These are phyloP conservation scores for Sporothrix schenckii DNA, from an alignment of 2,329 filamentous ascomycete species.

Conservation along the genomic window DNA sequence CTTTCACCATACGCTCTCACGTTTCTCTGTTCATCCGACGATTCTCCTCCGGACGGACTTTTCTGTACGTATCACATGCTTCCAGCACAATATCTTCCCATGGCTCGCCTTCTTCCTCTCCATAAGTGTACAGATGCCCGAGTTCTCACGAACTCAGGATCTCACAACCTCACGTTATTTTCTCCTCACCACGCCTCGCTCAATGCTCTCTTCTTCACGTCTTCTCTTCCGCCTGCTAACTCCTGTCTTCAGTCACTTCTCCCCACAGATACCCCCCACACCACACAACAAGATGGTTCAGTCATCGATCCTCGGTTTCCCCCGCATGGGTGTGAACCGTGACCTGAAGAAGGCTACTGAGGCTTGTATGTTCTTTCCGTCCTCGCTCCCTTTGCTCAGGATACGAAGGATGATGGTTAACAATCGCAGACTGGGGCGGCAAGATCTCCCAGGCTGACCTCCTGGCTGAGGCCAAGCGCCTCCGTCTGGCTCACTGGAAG, in stretches of 20 bases:
- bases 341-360: slow-evolving; percentile 99
- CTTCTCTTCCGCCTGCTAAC: slow-evolving; percentile 18
- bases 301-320: slow-evolving; percentile 91
- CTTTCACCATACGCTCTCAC: slow-evolving; percentile 23
- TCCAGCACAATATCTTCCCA: not conserved
- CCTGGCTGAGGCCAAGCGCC: slow-evolving; percentile 91
- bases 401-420: slow-evolving; percentile 11
- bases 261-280: slow-evolving; percentile 27
- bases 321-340: slow-evolving; percentile 96
- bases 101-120: not conserved
- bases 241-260: slow-evolving; percentile 21
- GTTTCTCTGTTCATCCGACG: slow-evolving; percentile 30
- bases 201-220: slow-evolving; percentile 2
- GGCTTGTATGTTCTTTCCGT: slow-evolving; percentile 66
- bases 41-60: slow-evolving; percentile 29
- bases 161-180: not conserved
- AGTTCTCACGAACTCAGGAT: too few species aligned
- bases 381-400: slow-evolving; percentile 13
- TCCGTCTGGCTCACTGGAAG: slow-evolving; percentile 97
- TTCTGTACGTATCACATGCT: slow-evolving; percentile 24
- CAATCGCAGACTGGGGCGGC: slow-evolving; percentile 70
- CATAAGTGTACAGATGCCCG: too few species aligned
- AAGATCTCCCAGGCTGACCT: slow-evolving; percentile 93
- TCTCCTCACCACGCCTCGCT: not conserved
- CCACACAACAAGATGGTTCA: slow-evolving; percentile 60